A percentile compares a stretch with the other conserved stretches of the same genome.
phyloP scores from a whole-genome alignment of 179 eudicot genomes.

The Gypsophila paniculata region DNA sequence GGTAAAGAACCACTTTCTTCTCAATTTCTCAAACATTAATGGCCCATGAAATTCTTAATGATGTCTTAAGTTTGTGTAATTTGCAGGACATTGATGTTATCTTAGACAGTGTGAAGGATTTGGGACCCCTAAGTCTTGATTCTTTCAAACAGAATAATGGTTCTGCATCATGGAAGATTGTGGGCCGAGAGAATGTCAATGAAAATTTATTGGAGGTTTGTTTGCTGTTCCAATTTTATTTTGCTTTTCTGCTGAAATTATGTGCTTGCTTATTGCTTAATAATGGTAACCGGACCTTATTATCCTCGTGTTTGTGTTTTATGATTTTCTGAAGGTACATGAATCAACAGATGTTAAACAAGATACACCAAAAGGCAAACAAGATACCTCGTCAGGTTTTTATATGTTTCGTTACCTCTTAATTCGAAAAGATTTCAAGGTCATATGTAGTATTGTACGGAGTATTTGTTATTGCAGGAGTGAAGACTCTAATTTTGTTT shows the following conservation, averaged over 20 bases:
- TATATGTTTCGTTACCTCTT: not conserved
- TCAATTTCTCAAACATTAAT: not conserved
- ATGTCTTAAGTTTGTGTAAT: constrained; percentile 15
- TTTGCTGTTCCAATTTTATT: not conserved
- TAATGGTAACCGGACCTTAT: not conserved
- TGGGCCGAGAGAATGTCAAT: constrained; percentile 37
- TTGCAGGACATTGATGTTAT: constrained; percentile 76
- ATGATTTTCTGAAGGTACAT: constrained; percentile 34
- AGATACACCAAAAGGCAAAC: constrained; percentile 40
- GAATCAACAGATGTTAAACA: constrained; percentile 37
- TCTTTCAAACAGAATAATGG: constrained; percentile 54
- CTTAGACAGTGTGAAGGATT: constrained; percentile 57
- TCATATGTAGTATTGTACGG: constrained; percentile 24
- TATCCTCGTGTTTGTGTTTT: constrained; percentile 13
- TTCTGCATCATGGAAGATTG: constrained; percentile 80
- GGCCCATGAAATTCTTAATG: constrained; percentile 7
- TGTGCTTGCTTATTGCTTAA: constrained; percentile 3
- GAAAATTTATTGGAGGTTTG: constrained; percentile 56
- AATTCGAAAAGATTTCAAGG: constrained; percentile 20
- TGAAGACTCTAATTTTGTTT: constrained; percentile 12
- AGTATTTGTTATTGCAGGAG: too few species aligned
- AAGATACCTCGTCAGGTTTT: constrained; percentile 42
- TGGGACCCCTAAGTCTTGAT: constrained; percentile 80
- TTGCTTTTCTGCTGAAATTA: not conserved
- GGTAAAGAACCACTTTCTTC: constrained; percentile 38